phyloP scores from a whole-genome alignment of 116 monocot species.

The Cymodocea nodosa region DNA sequence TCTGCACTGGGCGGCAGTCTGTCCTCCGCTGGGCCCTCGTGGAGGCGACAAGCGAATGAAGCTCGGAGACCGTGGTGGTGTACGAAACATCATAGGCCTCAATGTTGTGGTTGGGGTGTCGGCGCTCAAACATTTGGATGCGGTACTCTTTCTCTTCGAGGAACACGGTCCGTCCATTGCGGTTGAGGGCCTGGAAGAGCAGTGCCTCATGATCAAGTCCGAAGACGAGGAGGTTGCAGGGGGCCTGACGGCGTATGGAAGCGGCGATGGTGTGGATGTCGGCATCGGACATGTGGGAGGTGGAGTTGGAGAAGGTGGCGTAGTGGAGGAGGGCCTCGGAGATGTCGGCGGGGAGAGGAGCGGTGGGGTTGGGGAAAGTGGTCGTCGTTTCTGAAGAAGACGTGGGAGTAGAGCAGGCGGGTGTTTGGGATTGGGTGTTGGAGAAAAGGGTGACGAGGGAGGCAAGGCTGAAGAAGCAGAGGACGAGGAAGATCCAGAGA shows the following conservation, averaged over 20 bases:
- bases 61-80: constrained; percentile 43
- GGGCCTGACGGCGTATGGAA: constrained; percentile 45
- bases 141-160: constrained; percentile 60
- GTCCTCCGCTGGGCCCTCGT: constrained; percentile 10
- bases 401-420: neutral
- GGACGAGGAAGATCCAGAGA: constrained; percentile 31
- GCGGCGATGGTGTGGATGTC: constrained; percentile 32
- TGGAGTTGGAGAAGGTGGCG: constrained; percentile 29
- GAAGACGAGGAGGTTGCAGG: constrained; percentile 86
- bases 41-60: constrained; percentile 30
- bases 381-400: neutral
- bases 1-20: constrained; percentile 54
- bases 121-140: constrained; percentile 34
- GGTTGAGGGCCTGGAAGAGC: constrained; percentile 72
- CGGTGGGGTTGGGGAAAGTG: constrained; percentile 2
- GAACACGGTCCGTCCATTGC: constrained; percentile 73
- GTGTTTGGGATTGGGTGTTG: neutral
- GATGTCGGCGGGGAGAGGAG: constrained; percentile 14
- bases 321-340: constrained; percentile 62
- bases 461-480: constrained; percentile 34
- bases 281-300: constrained; percentile 27
- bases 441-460: constrained; percentile 23
- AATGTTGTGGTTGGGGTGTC: constrained; percentile 22
- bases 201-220: constrained; percentile 70
- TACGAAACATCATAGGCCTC: constrained; percentile 57